Conservation (phyloP, 2,329 filamentous ascomycete genomes). For the Sporothrix dimorphospora region DNA sequence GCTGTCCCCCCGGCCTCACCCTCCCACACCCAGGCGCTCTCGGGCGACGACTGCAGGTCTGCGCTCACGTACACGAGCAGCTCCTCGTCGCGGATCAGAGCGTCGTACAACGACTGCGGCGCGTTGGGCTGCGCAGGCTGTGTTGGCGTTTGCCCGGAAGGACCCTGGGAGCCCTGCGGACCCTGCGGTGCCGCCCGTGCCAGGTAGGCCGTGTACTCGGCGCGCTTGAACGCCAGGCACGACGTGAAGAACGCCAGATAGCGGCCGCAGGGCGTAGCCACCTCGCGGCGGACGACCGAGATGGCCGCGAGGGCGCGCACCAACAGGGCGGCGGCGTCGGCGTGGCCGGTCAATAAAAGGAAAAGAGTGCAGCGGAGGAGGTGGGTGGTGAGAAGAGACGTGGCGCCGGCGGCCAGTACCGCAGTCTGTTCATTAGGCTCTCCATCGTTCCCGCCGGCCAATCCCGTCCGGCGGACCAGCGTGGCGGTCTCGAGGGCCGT, state of each 20-base stretch:
- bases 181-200: slow-evolving; percentile 39
- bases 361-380: slow-evolving; percentile 86
- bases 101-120: slow-evolving; percentile 41
- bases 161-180: slow-evolving; percentile 8
- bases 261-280: slow-evolving; percentile 67
- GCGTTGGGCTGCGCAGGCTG: slow-evolving; percentile 36
- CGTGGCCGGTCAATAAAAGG: slow-evolving; percentile 73
- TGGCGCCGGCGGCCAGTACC: slow-evolving; percentile 54
- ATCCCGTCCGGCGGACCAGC: slow-evolving; percentile 63
- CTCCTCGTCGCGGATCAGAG: slow-evolving; percentile 72
- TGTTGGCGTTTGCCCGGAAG: neutral
- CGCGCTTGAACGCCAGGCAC: slow-evolving; percentile 60
- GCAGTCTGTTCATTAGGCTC: slow-evolving; percentile 46
- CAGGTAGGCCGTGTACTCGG: slow-evolving; percentile 43
- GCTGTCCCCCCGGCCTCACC: slow-evolving; percentile 39
- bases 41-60: slow-evolving; percentile 79
- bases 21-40: slow-evolving; percentile 86
- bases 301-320: slow-evolving; percentile 72
- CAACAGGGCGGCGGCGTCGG: slow-evolving; percentile 72
- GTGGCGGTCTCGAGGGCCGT: slow-evolving; percentile 78
- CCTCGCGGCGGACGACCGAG: slow-evolving; percentile 64
- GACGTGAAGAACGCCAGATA: slow-evolving; percentile 81
- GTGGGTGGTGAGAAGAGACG: slow-evolving; percentile 77
- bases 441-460: neutral
- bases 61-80: slow-evolving; percentile 83